These are phyloP conservation scores for Penicillium bialowiezense DNA, from an alignment of 495 filamentous ascomycete species.

Conservation along the genomic window DNA sequence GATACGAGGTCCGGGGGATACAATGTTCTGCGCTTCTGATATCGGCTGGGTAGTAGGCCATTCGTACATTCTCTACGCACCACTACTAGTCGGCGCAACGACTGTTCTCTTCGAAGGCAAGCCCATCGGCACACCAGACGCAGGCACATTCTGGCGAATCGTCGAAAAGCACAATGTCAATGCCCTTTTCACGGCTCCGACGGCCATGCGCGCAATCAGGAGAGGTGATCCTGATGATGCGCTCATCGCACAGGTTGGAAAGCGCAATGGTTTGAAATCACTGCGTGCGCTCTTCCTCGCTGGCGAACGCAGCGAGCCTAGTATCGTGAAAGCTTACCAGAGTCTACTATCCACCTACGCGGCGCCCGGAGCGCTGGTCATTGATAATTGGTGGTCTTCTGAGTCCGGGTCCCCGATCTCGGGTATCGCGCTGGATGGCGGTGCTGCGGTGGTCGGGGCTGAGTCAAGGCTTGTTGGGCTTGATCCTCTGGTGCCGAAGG, in stretches of 20 bases:
- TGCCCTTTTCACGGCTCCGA: conserved; percentile 81
- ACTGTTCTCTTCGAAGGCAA: conserved; percentile 92
- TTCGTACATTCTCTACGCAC: conserved; percentile 82
- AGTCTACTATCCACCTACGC: conserved; percentile 63
- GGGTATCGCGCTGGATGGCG: conserved; percentile 60
- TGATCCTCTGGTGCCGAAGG: too few relatives aligned
- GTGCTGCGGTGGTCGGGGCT: conserved; percentile 20
- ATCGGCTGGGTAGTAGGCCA: conserved; percentile 87
- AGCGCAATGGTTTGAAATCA: conserved; percentile 62
- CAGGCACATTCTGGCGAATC: conserved; percentile 83
- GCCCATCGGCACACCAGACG: conserved; percentile 84
- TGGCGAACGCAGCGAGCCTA: conserved; percentile 85
- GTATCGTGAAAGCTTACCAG: conserved; percentile 77
- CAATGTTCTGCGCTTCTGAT: conserved; percentile 81
- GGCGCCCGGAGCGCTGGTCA: conserved; percentile 60
- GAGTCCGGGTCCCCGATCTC: conserved; percentile 90
- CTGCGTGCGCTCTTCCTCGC: conserved; percentile 79
- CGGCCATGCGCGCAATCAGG: conserved; percentile 80
- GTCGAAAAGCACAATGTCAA: conserved; percentile 83
- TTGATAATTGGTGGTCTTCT: conserved; percentile 97
- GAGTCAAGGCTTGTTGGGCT: conserved; percentile 1
- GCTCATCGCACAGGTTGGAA: conserved; percentile 57
- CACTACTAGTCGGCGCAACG: conserved; percentile 77
- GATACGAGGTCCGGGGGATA: conserved; percentile 75
- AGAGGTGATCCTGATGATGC: conserved; percentile 76